Base-by-base conservation (phyloP, 148 eudicot species). In the Fallopia convolvulus region DNA sequence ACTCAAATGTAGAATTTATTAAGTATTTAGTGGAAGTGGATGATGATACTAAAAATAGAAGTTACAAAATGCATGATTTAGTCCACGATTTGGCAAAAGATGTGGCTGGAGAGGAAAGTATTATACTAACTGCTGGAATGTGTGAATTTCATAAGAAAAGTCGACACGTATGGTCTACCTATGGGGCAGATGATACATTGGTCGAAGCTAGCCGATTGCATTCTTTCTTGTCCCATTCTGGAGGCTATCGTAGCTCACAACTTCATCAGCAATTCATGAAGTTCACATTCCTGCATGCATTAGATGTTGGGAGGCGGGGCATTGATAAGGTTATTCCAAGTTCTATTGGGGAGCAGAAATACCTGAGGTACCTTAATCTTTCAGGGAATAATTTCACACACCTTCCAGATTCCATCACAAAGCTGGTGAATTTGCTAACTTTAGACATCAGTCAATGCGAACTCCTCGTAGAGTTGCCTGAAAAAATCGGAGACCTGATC, bases 381-480 rank as follows among this genome's bases (percentile, higher is more conserved):
- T 79, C 80, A n/a, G 1, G 3, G 5, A 78, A 77, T 49, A n/a
- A 0, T 0, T 41, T 41, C 44, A 4, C 44, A 41, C 44, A 41
- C 8, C 44, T 41, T 41, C 44, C 44, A 17, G 60, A 70, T 8
- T 74, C 84, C 6, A 75, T 86, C 9, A 72, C 83, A 53, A 79
- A 77, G 44, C 80, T 86, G 9, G 50, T 63, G 21, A 86, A 88
- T 75, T 56, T 87, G 79, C 79, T 81, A 30, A 70, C 78, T 3
- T 20, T 84, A 36, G 47, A 79, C 23, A 52, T 84, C 36, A 9
- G 4, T 4, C 10, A 6, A 11, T 52, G 72, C 13, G 1, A 20
- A 1, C 0, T 6, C 3, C 75, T 84, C 0, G 52, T 10, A 46
- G 74, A 65, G 20, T 48, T 84, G 21, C 86, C 86, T 0, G 18